phyloP scores from a whole-genome alignment of 805 yeast genomes.

The Saccharomyces cerevisiae region DNA sequence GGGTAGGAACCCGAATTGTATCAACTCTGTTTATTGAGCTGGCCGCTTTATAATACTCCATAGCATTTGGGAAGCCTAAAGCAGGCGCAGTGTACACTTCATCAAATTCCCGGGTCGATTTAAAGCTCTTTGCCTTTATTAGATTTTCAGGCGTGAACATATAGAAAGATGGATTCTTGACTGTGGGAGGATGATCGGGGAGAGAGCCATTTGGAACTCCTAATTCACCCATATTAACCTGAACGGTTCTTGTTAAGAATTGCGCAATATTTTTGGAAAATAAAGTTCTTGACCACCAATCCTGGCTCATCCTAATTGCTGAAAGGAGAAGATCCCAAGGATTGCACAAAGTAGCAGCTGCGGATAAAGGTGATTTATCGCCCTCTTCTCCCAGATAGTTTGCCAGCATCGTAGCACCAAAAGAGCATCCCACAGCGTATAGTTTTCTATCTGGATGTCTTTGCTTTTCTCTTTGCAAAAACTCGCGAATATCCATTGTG shows the following conservation, averaged over 20 bases:
- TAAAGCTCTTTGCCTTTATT: slow-evolving; percentile 32
- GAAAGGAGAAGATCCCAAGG: slow-evolving; percentile 69
- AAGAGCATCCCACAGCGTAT: slow-evolving; percentile 61
- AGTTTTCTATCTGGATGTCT: slow-evolving; percentile 55
- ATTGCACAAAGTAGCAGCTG: slow-evolving; percentile 52
- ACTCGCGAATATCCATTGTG: slow-evolving; percentile 60
- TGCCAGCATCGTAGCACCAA: slow-evolving; percentile 60
- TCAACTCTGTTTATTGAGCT: slow-evolving; percentile 52
- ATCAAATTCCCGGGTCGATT: slow-evolving; percentile 50
- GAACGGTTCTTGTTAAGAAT: slow-evolving; percentile 36
- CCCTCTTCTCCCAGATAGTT: slow-evolving; percentile 67
- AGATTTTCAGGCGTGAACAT: slow-evolving; percentile 29
- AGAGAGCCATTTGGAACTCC: slow-evolving; percentile 10
- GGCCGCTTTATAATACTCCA: slow-evolving; percentile 57
- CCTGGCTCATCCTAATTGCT: slow-evolving; percentile 34
- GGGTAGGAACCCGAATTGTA: slow-evolving; percentile 50
- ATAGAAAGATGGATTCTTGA: slow-evolving; percentile 12
- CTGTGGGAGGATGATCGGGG: slow-evolving; percentile 12
- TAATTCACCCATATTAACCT: slow-evolving; percentile 35
- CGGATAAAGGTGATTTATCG: slow-evolving; percentile 42
- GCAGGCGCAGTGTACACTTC: slow-evolving; percentile 49
- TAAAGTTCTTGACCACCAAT: slow-evolving; percentile 34
- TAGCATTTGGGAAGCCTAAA: slow-evolving; percentile 54
- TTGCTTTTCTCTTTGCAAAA: slow-evolving; percentile 41
- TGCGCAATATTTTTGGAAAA: slow-evolving; percentile 37